Base-by-base conservation (phyloP, 2,329 filamentous ascomycete species). In the Penicillium sp. region DNA sequence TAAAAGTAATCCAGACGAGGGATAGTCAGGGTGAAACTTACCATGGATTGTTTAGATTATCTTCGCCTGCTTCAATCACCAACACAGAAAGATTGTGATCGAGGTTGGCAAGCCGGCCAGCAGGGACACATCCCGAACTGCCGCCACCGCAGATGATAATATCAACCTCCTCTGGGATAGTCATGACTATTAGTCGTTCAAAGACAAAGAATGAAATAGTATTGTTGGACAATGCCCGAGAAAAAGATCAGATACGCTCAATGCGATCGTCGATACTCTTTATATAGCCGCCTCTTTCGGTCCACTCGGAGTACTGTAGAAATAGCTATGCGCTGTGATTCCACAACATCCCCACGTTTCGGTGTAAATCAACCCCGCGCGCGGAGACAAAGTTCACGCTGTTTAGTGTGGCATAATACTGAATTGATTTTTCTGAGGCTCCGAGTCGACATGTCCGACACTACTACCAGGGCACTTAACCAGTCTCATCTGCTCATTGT, bases 71-170 rank as follows among this genome's bases (percentile, higher is more conserved):
- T 73, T 89, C 87, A 60, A 90, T 86, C 60, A 89, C 75, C 61
- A 89, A 77, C 52, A 90, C 86, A 65, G 80, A 88, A 73, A 81
- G 87, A 32, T 84, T 90, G 68, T 87, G 87, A 69, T 91, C 88
- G 59, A 91, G 75, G 62, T 91, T 91, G 67, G 88, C 88, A 67
- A 91, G 74, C 73, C 65, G 80, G 69, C 72, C 68, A 55, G 67
- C 67, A 56, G 68, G 69, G 30, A 70, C 69, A 58, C 74, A 76
- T 59, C 70, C 72, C 50, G 63, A 84, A 69, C 85, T 89, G 51
- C 88, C 88, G 66, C 88, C 88, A 66, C 88, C 88, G 61, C 85
- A 88, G 29, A 91, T 86, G 64, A 91, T 91, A 64, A 91, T 90
- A 70, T 91, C 88, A 67, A 90, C 88, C 78, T 91, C 88, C 55